These are phyloP conservation scores for Euphorbia lathyris DNA, from an alignment of 345 rosid species.

Conservation along the genomic window DNA sequence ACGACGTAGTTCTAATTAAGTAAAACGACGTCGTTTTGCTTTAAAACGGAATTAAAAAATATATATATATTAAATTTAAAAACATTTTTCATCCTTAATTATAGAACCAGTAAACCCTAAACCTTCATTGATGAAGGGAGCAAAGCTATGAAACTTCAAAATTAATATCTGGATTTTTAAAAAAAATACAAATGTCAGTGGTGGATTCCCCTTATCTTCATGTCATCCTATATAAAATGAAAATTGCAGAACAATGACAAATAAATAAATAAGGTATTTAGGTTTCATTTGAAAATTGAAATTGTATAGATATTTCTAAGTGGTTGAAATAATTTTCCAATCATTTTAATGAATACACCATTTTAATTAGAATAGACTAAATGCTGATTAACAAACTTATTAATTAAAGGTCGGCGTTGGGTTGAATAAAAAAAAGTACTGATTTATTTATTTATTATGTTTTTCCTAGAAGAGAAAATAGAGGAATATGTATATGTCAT, in stretches of 20 bases:
- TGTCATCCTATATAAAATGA: no score
- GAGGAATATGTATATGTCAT: background rate
- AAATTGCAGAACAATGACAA: background rate
- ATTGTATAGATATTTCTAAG: background rate
- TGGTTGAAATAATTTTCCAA: background rate
- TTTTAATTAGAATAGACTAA: background rate
- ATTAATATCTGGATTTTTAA: no score
- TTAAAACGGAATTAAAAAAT: no score
- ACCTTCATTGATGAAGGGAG: no score
- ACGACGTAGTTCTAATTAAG: no score
- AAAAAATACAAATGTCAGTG: no score
- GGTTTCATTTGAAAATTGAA: background rate
- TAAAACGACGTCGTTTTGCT: no score
- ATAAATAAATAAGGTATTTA: background rate
- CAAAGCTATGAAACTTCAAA: no score
- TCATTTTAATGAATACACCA: background rate
- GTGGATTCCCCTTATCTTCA: no score
- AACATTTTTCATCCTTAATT: no score
- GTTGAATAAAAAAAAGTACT: background rate
- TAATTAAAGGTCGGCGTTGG: background rate
- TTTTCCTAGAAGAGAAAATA: background rate
- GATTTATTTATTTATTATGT: background rate
- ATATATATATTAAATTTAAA: no score
- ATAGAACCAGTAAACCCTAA: no score
- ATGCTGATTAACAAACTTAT: slow-evolving; percentile 1